phyloP scores from a whole-genome alignment of 2,329 filamentous ascomycete genomes.

The Fusarium dimerum region DNA sequence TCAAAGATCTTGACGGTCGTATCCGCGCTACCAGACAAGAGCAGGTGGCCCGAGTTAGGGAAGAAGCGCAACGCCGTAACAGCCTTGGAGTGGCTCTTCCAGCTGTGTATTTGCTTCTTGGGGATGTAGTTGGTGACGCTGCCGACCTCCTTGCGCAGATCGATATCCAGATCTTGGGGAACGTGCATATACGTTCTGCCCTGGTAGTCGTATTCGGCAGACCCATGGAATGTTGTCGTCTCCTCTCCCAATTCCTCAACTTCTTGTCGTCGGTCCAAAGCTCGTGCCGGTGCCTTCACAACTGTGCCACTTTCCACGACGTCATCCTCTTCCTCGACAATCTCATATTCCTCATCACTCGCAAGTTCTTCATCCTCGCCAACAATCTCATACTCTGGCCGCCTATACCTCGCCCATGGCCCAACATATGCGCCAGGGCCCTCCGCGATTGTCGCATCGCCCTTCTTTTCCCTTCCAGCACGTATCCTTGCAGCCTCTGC shows the following conservation, averaged over 20 bases:
- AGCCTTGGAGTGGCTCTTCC: conserved; percentile 80
- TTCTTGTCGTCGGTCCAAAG: conserved; percentile 57
- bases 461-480: conserved; percentile 80
- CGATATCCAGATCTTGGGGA: conserved; percentile 84
- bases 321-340: conserved; percentile 71
- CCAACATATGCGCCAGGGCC: conserved; percentile 88
- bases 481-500: conserved; percentile 68
- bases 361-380: conserved; percentile 74
- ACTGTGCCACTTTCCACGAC: conserved; percentile 65
- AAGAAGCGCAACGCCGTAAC: conserved; percentile 91
- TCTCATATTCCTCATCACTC: conserved; percentile 77
- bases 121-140: conserved; percentile 88
- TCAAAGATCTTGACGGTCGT: conserved; percentile 93
- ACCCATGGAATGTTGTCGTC: conserved; percentile 84
- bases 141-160: conserved; percentile 78
- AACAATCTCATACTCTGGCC: conserved; percentile 72
- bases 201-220: conserved; percentile 85
- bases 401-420: conserved; percentile 86
- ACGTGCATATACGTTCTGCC: conserved; percentile 98
- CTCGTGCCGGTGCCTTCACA: conserved; percentile 55
- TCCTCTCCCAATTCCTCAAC: conserved; percentile 67
- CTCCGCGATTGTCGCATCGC: conserved; percentile 79
- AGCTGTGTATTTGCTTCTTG: conserved; percentile 90
- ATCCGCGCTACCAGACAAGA: conserved; percentile 89
- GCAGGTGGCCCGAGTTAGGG: conserved; percentile 80